These are phyloP conservation scores for Lactifluus subvellereus DNA, from an alignment of 768 basidiomycete species.

Conservation along the genomic window DNA sequence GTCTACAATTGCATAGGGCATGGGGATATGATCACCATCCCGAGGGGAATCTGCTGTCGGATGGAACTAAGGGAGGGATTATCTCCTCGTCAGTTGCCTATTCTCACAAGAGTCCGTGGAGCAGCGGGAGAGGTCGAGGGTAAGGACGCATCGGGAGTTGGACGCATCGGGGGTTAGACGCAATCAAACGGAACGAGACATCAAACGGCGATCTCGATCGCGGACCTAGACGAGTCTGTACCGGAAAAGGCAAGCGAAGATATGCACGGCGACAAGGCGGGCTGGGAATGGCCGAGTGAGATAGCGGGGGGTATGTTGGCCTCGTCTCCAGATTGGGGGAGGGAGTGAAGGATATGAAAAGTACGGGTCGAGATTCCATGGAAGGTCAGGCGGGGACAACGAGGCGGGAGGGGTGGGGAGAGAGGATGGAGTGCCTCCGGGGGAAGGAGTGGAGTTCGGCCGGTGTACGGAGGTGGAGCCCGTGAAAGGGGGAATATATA, in stretches of 20 bases:
- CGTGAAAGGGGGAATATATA: constrained; percentile 13
- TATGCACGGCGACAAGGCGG: constrained; percentile 19
- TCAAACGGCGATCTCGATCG: constrained; percentile 23
- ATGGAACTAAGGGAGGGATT: background rate
- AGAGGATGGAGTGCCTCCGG: constrained; percentile 8
- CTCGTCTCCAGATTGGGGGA: constrained; percentile 3
- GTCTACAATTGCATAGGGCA: constrained; percentile 7
- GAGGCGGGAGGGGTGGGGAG: constrained; percentile 9
- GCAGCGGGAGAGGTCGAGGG: constrained; percentile 9
- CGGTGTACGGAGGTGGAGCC: constrained; percentile 20
- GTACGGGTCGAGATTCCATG: constrained; percentile 18
- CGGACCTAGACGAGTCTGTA: constrained; percentile 15
- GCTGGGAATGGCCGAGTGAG: constrained; percentile 18
- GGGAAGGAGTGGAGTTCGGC: constrained; percentile 23
- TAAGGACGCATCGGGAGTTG: constrained; percentile 12
- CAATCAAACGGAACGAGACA: constrained; percentile 6
- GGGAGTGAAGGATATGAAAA: constrained; percentile 17
- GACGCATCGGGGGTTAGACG: constrained; percentile 14
- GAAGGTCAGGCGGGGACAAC: constrained; percentile 24
- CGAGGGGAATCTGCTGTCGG: background rate
- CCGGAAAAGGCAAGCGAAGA: constrained; percentile 18
- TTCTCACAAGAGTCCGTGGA: background rate
- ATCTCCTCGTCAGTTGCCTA: too few species aligned
- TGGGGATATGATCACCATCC: background rate
- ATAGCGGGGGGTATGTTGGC: background rate